phyloP scores from a whole-genome alignment of 73 alveolate genomes.

The Stentor roeselii region DNA sequence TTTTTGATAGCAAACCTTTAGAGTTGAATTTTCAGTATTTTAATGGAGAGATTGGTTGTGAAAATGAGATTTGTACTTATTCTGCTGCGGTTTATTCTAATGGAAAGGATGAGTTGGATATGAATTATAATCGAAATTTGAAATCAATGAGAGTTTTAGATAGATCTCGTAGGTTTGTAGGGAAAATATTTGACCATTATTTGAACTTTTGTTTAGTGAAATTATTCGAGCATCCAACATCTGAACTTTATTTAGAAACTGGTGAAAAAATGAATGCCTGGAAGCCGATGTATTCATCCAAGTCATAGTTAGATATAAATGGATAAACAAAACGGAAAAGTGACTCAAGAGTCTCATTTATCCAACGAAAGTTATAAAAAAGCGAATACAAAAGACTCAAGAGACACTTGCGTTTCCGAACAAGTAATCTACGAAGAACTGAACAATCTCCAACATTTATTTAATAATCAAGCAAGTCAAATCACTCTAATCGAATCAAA shows the following conservation, averaged over 20 bases:
- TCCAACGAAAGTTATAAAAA: too few species aligned
- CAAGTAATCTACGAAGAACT: too few species aligned
- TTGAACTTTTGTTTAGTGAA: too few species aligned
- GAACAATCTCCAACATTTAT: too few species aligned
- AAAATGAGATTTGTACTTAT: background rate
- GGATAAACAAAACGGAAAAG: too few species aligned
- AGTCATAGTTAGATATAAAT: too few species aligned
- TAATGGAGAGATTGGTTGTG: background rate
- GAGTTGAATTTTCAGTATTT: background rate
- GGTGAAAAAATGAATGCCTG: background rate
- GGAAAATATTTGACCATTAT: background rate
- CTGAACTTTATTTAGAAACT: background rate
- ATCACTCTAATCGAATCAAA: too few species aligned
- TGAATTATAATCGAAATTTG: background rate
- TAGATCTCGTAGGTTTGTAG: background rate
- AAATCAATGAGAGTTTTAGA: background rate
- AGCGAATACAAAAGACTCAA: too few species aligned
- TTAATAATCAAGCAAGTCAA: too few species aligned
- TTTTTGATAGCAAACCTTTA: background rate
- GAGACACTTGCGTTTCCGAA: too few species aligned
- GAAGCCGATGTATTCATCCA: background rate
- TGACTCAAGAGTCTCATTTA: too few species aligned
- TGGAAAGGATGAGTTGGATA: background rate
- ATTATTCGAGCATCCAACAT: background rate
- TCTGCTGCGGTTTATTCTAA: background rate